phyloP scores from a whole-genome alignment of 768 basidiomycete genomes.

The Epithele typhae region DNA sequence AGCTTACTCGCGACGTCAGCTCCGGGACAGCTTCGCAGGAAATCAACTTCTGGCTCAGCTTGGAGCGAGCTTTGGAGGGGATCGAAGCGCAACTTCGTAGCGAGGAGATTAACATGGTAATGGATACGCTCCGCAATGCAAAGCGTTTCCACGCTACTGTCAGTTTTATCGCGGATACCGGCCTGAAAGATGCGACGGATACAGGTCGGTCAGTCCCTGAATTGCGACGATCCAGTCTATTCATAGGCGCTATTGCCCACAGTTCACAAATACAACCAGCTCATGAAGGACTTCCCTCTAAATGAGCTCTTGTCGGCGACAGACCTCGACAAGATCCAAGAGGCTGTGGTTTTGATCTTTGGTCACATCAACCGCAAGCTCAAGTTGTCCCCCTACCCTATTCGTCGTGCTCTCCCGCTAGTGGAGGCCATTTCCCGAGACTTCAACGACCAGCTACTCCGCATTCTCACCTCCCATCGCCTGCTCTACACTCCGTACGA shows the following conservation, averaged over 20 bases:
- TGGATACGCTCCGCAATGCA: conserved; percentile 92
- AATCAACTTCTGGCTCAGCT: conserved; percentile 97
- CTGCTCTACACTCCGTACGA: conserved; percentile 93
- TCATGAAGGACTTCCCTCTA: conserved; percentile 99
- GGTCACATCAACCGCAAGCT: conserved; percentile 94
- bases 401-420: conserved; percentile 90
- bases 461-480: conserved; percentile 86
- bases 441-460: conserved; percentile 92
- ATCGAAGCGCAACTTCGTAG: conserved; percentile 90
- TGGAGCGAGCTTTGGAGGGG: conserved; percentile 89
- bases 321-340: conserved; percentile 92
- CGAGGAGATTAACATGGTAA: conserved; percentile 89
- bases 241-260: not conserved
- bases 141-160: conserved; percentile 97
- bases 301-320: conserved; percentile 96
- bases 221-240: not conserved
- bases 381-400: conserved; percentile 93
- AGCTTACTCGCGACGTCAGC: conserved; percentile 88
- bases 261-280: conserved; percentile 97
- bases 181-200: conserved; percentile 90
- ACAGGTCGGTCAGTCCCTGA: conserved; percentile 51
- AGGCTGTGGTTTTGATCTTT: conserved; percentile 83
- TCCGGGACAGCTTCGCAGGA: conserved; percentile 97
- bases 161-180: conserved; percentile 97
- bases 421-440: conserved; percentile 98